Base-by-base conservation (phyloP, 257 asterid genomes). In the Mentha longifolia region DNA sequence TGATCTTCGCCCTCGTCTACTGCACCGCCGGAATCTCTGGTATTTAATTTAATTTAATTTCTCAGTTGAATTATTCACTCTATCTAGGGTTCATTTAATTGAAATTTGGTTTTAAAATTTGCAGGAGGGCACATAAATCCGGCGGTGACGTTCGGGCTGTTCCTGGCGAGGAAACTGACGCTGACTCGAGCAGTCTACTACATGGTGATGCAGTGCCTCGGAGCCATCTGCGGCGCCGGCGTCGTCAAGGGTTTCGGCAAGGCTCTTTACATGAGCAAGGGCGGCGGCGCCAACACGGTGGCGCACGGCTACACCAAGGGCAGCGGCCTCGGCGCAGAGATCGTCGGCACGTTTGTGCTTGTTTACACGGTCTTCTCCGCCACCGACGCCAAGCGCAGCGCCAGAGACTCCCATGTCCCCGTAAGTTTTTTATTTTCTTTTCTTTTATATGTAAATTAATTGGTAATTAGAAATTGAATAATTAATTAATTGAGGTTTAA, bases 21-120 rank as follows among this genome's bases (percentile, higher is more conserved):
- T 79, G 87, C 76, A 82, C 87, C 46, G 87, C 87, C 41, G 87
- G 87, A 46, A 82, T 82, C 39, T 78, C 83, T 51, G 85, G 85
- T 42, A 9, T 10, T 35, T 5, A 35, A 35, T 35, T 35, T 7
- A 35, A 7, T 35, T 35, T 7, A 35, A 7, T 35, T 35, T 35
- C 39, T 35, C 39, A 6, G 0, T 6, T 42, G 1, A 42, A 42
- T 10, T 35, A 2, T 28, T 28, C 31, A 28, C 31, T 28, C 0
- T 28, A 28, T 28, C 31, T n/a, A n/a, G 31, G 3, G 6, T 39
- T 39, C 43, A 39, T 39, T 6, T 6, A 39, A 6, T 39, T 39
- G 7, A 6, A 35, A 35, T 5, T 5, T 5, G 6, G 1, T 37
- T 4, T 37, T 3, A 6, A 35, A 35, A 9, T 1, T 42, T 42